These are phyloP conservation scores for Platismatia glauca DNA, from an alignment of 495 filamentous ascomycete genomes.

Conservation along the genomic window DNA sequence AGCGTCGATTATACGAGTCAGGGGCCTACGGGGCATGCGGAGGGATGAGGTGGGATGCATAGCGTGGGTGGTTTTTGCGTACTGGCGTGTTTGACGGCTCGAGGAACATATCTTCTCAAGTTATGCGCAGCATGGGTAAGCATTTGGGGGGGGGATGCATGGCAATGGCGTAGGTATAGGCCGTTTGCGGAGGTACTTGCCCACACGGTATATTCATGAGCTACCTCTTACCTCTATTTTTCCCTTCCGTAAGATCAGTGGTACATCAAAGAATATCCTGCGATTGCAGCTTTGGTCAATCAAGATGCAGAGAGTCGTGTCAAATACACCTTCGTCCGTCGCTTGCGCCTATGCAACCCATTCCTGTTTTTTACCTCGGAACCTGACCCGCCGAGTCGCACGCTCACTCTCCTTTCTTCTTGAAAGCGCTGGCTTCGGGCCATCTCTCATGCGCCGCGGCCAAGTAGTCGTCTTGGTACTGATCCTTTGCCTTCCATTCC, in stretches of 20 bases:
- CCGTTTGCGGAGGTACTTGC: neutral
- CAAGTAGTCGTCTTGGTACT: conserved; percentile 46
- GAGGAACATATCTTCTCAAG: too few relatives aligned
- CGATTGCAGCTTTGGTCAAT: neutral
- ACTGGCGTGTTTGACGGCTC: too few relatives aligned
- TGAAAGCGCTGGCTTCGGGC: conserved; percentile 59
- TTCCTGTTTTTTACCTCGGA: neutral
- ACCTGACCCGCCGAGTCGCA: neutral
- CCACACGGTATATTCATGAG: neutral
- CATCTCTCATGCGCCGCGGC: conserved; percentile 60
- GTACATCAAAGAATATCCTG: neutral
- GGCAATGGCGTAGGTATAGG: neutral
- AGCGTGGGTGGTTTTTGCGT: neutral
- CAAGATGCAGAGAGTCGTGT: neutral
- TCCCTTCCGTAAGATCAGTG: neutral
- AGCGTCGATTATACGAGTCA: conserved; percentile 21
- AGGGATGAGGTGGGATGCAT: conserved; percentile 8
- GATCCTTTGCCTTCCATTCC: conserved; percentile 50
- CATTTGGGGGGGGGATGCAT: neutral
- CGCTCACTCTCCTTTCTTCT: conserved; percentile 1
- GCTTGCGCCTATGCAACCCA: neutral
- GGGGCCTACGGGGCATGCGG: conserved; percentile 21
- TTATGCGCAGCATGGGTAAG: neutral
- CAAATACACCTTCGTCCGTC: neutral
- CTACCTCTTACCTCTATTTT: neutral